Conservation (phyloP, 2,329 filamentous ascomycete genomes). For the Cladobotryum mycophilum region DNA sequence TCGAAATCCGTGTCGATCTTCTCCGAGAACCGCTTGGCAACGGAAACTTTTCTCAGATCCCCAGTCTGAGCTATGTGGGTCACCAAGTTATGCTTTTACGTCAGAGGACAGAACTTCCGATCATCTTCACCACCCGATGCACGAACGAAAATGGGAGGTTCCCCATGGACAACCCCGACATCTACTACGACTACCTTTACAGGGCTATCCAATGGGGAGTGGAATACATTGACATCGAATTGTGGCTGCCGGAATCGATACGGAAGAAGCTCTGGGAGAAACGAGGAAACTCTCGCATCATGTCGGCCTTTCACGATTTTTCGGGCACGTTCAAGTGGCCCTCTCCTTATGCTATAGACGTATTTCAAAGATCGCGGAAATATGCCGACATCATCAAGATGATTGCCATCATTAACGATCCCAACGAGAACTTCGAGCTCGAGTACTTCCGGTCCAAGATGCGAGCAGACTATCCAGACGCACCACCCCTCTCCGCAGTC, state of each 20-base stretch:
- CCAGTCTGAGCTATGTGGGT: constrained; percentile 77
- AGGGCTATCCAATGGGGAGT: constrained; percentile 83
- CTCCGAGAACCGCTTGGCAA: constrained; percentile 64
- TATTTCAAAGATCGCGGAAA: constrained; percentile 65
- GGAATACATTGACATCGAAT: constrained; percentile 83
- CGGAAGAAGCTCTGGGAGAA: constrained; percentile 59
- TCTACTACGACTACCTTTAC: constrained; percentile 76
- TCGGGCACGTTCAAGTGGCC: constrained; percentile 81
- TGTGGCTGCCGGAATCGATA: constrained; percentile 77
- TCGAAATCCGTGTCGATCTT: constrained; percentile 79
- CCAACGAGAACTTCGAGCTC: constrained; percentile 83
- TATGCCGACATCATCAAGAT: constrained; percentile 87
- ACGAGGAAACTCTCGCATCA: constrained; percentile 74
- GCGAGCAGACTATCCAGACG: constrained; percentile 59
- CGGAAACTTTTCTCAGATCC: constrained; percentile 57
- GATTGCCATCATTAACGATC: constrained; percentile 75
- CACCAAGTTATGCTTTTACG: constrained; percentile 80
- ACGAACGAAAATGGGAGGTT: constrained; percentile 77
- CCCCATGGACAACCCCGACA: constrained; percentile 68
- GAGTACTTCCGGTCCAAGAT: constrained; percentile 82
- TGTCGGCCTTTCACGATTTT: constrained; percentile 89
- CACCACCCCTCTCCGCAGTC: constrained; percentile 71
- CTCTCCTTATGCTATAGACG: constrained; percentile 60
- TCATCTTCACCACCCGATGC: constrained; percentile 82
- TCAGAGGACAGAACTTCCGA: constrained; percentile 79